These are phyloP conservation scores for Penicillium soppii DNA, from an alignment of 495 filamentous ascomycete species.

Conservation along the genomic window DNA sequence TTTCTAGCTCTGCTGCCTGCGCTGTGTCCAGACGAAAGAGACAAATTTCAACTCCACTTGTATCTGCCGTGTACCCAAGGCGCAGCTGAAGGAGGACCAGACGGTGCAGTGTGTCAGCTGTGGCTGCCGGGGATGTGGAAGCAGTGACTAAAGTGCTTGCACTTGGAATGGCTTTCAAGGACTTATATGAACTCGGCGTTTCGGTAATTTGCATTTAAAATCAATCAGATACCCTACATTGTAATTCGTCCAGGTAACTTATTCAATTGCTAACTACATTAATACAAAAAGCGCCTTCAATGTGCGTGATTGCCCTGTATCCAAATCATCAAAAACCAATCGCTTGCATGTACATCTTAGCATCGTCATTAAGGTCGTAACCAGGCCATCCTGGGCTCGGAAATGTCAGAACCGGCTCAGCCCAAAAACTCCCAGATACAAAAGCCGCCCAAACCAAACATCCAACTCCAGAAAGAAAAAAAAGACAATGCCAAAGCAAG, in stretches of 20 bases:
- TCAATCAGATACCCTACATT: conserved; percentile 29
- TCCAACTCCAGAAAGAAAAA: conserved; percentile 22
- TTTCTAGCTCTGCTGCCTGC: conserved; percentile 79
- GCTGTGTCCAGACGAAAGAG: conserved; percentile 98
- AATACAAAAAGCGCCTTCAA: conserved; percentile 21
- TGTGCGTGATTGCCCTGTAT: conserved; percentile 19
- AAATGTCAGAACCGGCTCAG: conserved; percentile 27
- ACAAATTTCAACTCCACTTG: conserved; percentile 98
- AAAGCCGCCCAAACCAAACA: conserved; percentile 23
- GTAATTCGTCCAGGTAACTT: conserved; percentile 2
- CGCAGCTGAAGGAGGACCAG: conserved; percentile 86
- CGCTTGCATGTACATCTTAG: conserved; percentile 48
- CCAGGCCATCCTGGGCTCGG: conserved; percentile 34
- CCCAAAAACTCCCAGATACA: conserved; percentile 35
- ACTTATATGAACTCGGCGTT: conserved; percentile 2
- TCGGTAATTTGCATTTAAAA: conserved; percentile 15
- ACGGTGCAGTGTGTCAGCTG: conserved; percentile 94
- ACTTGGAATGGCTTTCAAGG: no score
- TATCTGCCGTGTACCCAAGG: conserved; percentile 93
- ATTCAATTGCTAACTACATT: conserved; percentile 27
- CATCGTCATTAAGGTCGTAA: conserved; percentile 48
- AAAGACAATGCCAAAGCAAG: conserved; percentile 4
- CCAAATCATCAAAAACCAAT: conserved; percentile 37
- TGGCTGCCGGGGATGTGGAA: conserved; percentile 88
- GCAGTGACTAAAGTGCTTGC: conserved; percentile 61